Evolutionary conservation across 176 grass and related monocot genomes (phyloP), one percentile per base, ranked within the genome.

Genomic region (Pharus latifolius): DNA sequence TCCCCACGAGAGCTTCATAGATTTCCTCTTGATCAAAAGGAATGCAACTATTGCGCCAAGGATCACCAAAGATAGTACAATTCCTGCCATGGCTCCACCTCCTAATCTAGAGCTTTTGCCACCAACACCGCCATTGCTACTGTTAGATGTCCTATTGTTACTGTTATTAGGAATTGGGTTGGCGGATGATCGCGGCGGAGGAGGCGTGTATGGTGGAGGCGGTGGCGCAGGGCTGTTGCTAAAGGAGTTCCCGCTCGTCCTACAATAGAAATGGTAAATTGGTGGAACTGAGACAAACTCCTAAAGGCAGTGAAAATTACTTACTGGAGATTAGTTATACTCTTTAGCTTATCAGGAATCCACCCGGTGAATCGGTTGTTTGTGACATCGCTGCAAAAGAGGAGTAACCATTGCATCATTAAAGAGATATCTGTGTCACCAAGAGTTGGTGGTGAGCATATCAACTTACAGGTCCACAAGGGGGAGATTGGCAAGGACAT

Each of bases 361-460:
- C 65, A 74, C 28, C 93, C 93, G 45, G 80, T 92, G 43, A 96
- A 92, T 48, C 23, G 83, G 70, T 96, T 96, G 66, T 92, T 92
- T 84, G 38, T 83, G 55, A 96, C 80, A 48, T 96, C 87, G 60
- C 88, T 96, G 60, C 38, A 76, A 51, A 44, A 35, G 57, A n/a
- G 48, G n/a, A 41, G 23, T 49, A 54, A 46, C 47, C 56, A 62
- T 56, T 53, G 3, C 10, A 65, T 80, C 24, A 75, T 26, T 24
- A 72, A 55, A 17, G 31, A 33, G 5, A 73, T 20, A 52, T 28
- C 7, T 23, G 16, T 2, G 56, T 38, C 30, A 26, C 4, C 13
- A 9, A 80, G 42, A 29, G 5, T 10, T 12, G 56, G 5, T 26
- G 35, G 17, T 29, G 42, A 81, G 37, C n/a, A 18, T 71, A n/a